Conservation (phyloP, 2,329 filamentous ascomycete genomes). For the Coccinonectria pachysandricola region DNA sequence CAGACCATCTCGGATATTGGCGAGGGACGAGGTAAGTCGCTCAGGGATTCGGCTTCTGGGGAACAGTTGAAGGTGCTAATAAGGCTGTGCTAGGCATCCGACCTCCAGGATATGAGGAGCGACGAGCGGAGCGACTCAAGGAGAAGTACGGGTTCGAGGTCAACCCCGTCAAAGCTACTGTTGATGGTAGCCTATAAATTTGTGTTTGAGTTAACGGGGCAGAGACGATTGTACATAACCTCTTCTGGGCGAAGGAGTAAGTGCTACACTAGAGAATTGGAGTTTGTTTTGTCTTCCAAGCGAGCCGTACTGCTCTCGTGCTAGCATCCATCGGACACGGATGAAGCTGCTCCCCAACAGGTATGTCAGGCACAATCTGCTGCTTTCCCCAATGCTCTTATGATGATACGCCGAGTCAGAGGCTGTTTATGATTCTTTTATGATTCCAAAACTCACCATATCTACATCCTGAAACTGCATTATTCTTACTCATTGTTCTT, state of each 20-base stretch:
- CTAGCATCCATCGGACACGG: too few relatives aligned
- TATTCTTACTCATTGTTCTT: too few relatives aligned
- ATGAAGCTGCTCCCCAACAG: not conserved
- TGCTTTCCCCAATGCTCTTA: slow-evolving; percentile 9
- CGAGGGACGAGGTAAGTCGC: slow-evolving; percentile 68
- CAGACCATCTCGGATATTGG: slow-evolving; percentile 75
- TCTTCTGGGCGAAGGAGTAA: slow-evolving; percentile 25
- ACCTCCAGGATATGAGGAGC: slow-evolving; percentile 73
- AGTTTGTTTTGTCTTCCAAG: slow-evolving; percentile 25
- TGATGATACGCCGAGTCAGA: slow-evolving; percentile 34
- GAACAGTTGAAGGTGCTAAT: too few relatives aligned
- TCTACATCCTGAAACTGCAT: slow-evolving; percentile 11
- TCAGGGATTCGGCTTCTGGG: too few relatives aligned
- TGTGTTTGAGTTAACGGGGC: slow-evolving; percentile 16
- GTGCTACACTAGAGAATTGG: slow-evolving; percentile 31
- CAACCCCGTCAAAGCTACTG: slow-evolving; percentile 48
- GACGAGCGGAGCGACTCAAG: slow-evolving; percentile 70
- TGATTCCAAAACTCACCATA: slow-evolving; percentile 29
- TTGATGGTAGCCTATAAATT: slow-evolving; percentile 34
- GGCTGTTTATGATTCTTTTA: slow-evolving; percentile 38
- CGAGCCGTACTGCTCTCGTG: too few relatives aligned
- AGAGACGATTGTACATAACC: slow-evolving; percentile 26
- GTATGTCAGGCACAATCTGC: not conserved
- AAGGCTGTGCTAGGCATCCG: slow-evolving; percentile 79
- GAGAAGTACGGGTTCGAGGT: slow-evolving; percentile 84